Evolutionary conservation across 495 filamentous ascomycete species (phyloP), one percentile per base, ranked within the genome.

Genomic region (Aspergillus baeticus): DNA sequence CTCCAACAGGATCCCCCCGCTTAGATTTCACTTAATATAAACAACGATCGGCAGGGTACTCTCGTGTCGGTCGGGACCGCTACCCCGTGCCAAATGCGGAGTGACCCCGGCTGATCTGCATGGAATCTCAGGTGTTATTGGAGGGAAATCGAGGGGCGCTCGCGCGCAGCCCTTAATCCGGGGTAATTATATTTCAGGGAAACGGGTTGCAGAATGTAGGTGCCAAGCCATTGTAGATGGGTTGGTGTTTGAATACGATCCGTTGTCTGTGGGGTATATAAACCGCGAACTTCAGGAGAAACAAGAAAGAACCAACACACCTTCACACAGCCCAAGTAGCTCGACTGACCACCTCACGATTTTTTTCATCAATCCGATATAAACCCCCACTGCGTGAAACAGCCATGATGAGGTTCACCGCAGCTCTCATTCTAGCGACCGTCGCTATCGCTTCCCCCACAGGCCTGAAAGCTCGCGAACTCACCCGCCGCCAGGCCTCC

Each of bases 401-500:
- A 22, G 5, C n/a, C 51, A 45, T 8, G 10, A 54, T 54, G 51
- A 54, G 18, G 23, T 31, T 54, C 39, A 36, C 39, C n/a, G 8
- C 51, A 10, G 15, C 44, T 11, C 3, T 54, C n/a, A 4, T 44
- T 5, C 41, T 54, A 26, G 51, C 51, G 26, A 22, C 51, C n/a
- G 21, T 31, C 1, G 39, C 51, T 26, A 54, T 23, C 14, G 51
- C 51, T 39, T 35, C 39, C 18, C 51, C 51, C 1, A 17, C 51
- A 2, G 36, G 17, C 33, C 36, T 53, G 4, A 31, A 22, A 38
- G 31, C 47, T 26, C 13, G 35, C 33, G 46, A 53, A 21, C 23
- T 54, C n/a, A 21, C 51, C 5, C 51, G 39, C 18, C 51, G 51
- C 39, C 51, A 54, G 39, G 51, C 37, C 13, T 8, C 51, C 20